These are phyloP conservation scores for Hygrophorus pudorinus DNA, from an alignment of 768 basidiomycete species.

Conservation along the genomic window DNA sequence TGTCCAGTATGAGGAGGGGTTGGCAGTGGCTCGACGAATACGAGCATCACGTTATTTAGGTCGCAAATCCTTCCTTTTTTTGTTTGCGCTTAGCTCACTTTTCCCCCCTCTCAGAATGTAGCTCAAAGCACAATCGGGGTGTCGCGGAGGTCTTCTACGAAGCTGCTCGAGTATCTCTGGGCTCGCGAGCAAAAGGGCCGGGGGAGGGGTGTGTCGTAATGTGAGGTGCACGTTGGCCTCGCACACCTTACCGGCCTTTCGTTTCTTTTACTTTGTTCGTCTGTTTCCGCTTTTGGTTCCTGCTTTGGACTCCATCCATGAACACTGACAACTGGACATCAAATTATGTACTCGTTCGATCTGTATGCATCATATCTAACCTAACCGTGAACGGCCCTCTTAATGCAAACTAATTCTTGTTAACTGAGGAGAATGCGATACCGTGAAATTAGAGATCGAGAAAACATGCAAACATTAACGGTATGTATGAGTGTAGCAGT, in stretches of 20 bases:
- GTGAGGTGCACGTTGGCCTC: conserved; percentile 24
- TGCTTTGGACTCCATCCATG: too few relatives aligned
- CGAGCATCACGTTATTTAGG: conserved; percentile 89
- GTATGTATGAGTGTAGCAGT: background rate
- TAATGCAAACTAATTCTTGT: too few relatives aligned
- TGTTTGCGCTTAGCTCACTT: background rate
- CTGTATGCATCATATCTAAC: too few relatives aligned
- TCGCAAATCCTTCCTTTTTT: conserved; percentile 23
- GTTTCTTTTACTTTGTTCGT: background rate
- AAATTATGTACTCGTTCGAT: too few relatives aligned
- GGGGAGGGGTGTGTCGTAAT: conserved; percentile 49
- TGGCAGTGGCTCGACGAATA: conserved; percentile 82
- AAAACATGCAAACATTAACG: too few relatives aligned
- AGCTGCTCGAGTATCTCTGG: conserved; percentile 76
- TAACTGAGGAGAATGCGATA: too few relatives aligned
- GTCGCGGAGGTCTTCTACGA: conserved; percentile 92
- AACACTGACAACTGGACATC: too few relatives aligned
- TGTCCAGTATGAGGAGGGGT: conserved; percentile 88
- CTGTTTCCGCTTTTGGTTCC: background rate
- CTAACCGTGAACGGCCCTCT: too few relatives aligned
- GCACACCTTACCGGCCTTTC: too few relatives aligned
- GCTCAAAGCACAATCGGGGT: conserved; percentile 93
- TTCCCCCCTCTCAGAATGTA: conserved; percentile 59
- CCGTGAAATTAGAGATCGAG: too few relatives aligned
- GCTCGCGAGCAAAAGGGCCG: conserved; percentile 60